A percentile compares a stretch with the other conserved stretches of the same genome.
Conservation (phyloP, 306 rosid species). For the Acacia crassicarpa region DNA sequence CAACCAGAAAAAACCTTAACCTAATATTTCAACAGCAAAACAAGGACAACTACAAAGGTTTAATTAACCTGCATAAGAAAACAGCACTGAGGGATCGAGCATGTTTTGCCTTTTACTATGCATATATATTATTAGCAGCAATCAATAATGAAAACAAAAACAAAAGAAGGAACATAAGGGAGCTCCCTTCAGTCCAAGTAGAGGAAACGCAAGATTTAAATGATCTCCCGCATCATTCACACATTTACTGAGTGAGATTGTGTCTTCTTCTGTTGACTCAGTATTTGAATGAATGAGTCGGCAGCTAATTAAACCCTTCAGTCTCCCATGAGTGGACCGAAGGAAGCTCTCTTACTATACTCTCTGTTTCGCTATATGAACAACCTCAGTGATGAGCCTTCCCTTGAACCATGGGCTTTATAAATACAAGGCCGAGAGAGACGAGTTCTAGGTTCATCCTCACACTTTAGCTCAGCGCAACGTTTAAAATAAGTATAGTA, state of each 20-base stretch:
- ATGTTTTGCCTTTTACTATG: background rate
- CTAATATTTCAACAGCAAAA: background rate
- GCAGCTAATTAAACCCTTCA: constrained; percentile 80
- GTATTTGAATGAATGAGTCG: constrained; percentile 97
- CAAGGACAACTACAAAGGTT: background rate
- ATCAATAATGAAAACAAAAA: background rate
- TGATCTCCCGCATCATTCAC: constrained; percentile 96
- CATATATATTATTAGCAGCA: background rate
- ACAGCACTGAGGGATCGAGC: background rate
- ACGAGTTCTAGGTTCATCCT: background rate
- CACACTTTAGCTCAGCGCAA: too few relatives aligned
- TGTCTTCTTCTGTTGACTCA: constrained; percentile 36
- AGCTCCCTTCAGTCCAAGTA: constrained; percentile 99
- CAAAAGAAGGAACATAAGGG: constrained; percentile 46
- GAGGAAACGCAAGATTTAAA: constrained; percentile 75
- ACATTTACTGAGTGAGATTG: constrained; percentile 66
- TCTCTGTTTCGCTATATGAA: background rate
- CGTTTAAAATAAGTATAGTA: constrained; percentile 9
- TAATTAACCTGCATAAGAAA: background rate
- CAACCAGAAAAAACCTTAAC: background rate
- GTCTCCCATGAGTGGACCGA: constrained; percentile 81
- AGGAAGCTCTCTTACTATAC: constrained; percentile 76
- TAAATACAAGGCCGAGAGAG: constrained; percentile 40
- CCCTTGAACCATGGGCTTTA: constrained; percentile 35
- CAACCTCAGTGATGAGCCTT: constrained; percentile 13